Evolutionary conservation across 257 asterid genomes (phyloP).

Genomic region (Jacaranda mimosifolia): DNA sequence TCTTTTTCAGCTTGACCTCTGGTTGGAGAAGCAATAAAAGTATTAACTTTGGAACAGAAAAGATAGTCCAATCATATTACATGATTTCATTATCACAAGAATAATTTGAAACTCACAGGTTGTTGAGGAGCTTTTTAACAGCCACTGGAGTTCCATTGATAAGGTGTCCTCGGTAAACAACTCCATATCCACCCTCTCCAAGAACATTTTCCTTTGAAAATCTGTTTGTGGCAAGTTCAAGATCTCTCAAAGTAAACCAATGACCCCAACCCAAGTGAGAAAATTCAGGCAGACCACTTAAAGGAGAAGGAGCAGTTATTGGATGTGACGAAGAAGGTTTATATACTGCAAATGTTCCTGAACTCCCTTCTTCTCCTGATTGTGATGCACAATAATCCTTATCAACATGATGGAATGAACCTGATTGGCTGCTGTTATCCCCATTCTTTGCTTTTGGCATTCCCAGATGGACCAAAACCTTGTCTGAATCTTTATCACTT

Average conservation of each 20-base stretch:
- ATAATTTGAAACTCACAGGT: slow-evolving; percentile 67
- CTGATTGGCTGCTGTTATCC: slow-evolving; percentile 68
- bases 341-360: slow-evolving; percentile 60
- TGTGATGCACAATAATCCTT: slow-evolving; percentile 75
- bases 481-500: slow-evolving; percentile 78
- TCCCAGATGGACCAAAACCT: slow-evolving; percentile 77
- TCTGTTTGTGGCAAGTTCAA: slow-evolving; percentile 79
- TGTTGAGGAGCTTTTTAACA: slow-evolving; percentile 92
- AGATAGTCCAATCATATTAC: not conserved
- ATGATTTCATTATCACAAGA: slow-evolving; percentile 14
- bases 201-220: slow-evolving; percentile 87
- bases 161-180: slow-evolving; percentile 82
- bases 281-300: slow-evolving; percentile 89
- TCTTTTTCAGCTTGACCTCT: slow-evolving; percentile 99
- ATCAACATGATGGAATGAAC: slow-evolving; percentile 71
- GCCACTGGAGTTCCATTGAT: slow-evolving; percentile 89
- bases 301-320: slow-evolving; percentile 84
- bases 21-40: slow-evolving; percentile 18
- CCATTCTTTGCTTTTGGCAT: slow-evolving; percentile 62
- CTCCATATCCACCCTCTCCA: slow-evolving; percentile 99
- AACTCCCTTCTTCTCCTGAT: slow-evolving; percentile 90
- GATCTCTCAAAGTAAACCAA: slow-evolving; percentile 93
- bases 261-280: slow-evolving; percentile 99
- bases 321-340: slow-evolving; percentile 67
- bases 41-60: slow-evolving; percentile 26